A percentile compares a stretch with the other conserved stretches of the same genome.
phyloP scores from a whole-genome alignment of 192 early-diverging fungal species.

The Diversispora eburnea region DNA sequence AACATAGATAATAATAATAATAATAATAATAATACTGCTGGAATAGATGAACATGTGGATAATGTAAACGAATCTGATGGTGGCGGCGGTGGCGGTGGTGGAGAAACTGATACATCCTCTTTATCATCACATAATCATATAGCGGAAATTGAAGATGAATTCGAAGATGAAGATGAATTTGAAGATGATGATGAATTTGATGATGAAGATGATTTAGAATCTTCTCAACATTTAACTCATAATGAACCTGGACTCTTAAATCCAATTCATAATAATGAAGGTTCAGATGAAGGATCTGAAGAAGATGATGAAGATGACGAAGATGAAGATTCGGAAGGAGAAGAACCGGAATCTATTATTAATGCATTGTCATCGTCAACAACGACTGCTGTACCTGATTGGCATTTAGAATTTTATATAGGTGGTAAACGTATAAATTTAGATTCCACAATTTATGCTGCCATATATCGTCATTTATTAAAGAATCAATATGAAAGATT shows the following conservation, averaged over 20 bases:
- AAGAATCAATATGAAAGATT: conserved; percentile 14
- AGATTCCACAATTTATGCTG: conserved; percentile 67
- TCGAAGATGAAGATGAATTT: background rate
- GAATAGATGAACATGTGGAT: no score
- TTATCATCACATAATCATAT: background rate
- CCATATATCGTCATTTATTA: conserved; percentile 47
- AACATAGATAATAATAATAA: no score
- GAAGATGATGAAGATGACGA: background rate
- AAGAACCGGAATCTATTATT: no score
- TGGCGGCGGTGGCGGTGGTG: no score
- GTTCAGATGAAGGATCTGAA: background rate
- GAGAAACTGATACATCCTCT: no score
- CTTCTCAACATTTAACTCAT: background rate
- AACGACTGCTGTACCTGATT: conserved; percentile 19
- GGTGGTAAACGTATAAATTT: conserved; percentile 41
- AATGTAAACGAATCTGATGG: no score
- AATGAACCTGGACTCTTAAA: background rate
- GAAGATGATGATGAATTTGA: background rate
- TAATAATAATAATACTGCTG: no score
- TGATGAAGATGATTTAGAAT: background rate
- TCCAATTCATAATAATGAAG: background rate
- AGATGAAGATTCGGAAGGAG: no score
- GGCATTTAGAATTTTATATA: conserved; percentile 60
- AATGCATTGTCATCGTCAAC: no score
- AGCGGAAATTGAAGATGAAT: background rate